A percentile compares a stretch with the other conserved stretches of the same genome.
Conservation (phyloP, 2,329 filamentous ascomycete species). For the Massarina eburnea region DNA sequence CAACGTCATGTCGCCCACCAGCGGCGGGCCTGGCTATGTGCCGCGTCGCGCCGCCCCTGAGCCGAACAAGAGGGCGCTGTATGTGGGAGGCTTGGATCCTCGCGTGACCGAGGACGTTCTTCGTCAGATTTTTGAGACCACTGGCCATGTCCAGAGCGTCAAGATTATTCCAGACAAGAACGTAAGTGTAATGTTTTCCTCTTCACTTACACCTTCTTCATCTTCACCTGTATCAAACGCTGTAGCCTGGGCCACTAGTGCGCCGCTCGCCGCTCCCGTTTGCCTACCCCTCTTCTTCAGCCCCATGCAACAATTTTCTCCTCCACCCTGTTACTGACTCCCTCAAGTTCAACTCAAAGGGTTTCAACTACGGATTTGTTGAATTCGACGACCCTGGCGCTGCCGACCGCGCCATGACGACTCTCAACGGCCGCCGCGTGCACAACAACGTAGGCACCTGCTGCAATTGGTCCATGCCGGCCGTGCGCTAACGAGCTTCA, state of each 20-base stretch:
- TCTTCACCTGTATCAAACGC: slow-evolving; percentile 1
- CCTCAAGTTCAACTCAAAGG: slow-evolving; percentile 58
- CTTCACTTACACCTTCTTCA: slow-evolving; percentile 9
- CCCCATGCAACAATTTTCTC: background rate
- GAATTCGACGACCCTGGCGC: slow-evolving; percentile 98
- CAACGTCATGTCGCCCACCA: slow-evolving; percentile 81
- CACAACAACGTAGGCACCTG: slow-evolving; percentile 78
- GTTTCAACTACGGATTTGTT: slow-evolving; percentile 98
- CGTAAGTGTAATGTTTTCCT: slow-evolving; percentile 60
- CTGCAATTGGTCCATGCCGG: slow-evolving; percentile 10
- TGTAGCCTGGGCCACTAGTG: background rate
- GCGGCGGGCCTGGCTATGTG: slow-evolving; percentile 71
- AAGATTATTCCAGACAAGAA: slow-evolving; percentile 99
- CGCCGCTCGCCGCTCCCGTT: background rate
- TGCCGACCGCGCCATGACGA: slow-evolving; percentile 95
- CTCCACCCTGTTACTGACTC: background rate
- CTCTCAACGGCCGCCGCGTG: slow-evolving; percentile 90
- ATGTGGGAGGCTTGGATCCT: slow-evolving; percentile 92
- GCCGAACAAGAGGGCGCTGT: slow-evolving; percentile 96
- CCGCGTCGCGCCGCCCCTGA: slow-evolving; percentile 86
- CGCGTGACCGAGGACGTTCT: slow-evolving; percentile 94
- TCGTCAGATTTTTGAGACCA: slow-evolving; percentile 98
- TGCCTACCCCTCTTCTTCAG: background rate
- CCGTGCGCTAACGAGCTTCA: slow-evolving; percentile 45
- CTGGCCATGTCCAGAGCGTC: slow-evolving; percentile 95